Base-by-base conservation (phyloP, 129 eudicot genomes). In the Artemisia tridentata region DNA sequence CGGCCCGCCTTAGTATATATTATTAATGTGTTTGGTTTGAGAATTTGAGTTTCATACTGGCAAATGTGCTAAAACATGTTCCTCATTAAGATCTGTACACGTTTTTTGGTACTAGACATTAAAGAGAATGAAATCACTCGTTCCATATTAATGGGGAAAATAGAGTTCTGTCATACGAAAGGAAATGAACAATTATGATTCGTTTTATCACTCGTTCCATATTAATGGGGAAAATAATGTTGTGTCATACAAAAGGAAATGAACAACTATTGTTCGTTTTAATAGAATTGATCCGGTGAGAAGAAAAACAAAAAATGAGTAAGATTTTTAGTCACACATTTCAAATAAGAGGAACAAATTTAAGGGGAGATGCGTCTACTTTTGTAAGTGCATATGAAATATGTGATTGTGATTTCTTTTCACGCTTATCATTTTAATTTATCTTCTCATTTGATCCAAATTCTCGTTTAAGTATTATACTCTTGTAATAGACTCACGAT, bases 31-130 rank as follows among this genome's bases (percentile, higher is more conserved):
- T 38, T 38, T 38, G 45, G 45, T 38, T 38, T 7, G 45, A 38
- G 10, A 38, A 38, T 7, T 38, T 38, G 45, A 38, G 68, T 63
- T 63, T 20, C 14, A 41, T 63, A 31, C 13, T 29, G 51, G 20
- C 52, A 51, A 21, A 23, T 67, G 51, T 41, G 51, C 21, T 4
- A 49, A 67, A 49, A 23, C 17, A 50, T 50, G 60, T 50, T 67
- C 46, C 46, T 27, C 59, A 25, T 67, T 46, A 1, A 10, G 19
- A 49, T 46, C 21, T 25, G 27, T 41, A 23, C 29, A 7, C 27
- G 9, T 57, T 48, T 20, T 67, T 48, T 21, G 45, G 72, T 67
- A 65, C 71, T 47, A 31, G 45, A 66, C 38, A 66, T 19, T 47
- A 21, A 55, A 8, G 29, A 54, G 27, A 17, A n/a, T 54, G 60